Conservation (phyloP, 129 eudicot genomes). For the carrot (Daucus carota) region DH1_v3.0 NC_030384.2:43358001-43358500, state of each 20-base stretch:
- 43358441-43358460: not conserved
- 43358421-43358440: not conserved
- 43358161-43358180: conserved; percentile 68
- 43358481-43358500: not conserved
- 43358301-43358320: conserved; percentile 65
- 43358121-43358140: conserved; percentile 69
- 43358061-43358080: conserved; percentile 37
- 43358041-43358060: not conserved
- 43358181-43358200: conserved; percentile 89
- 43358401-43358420: conserved; percentile 22
- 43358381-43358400: conserved; percentile 81
- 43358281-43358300: conserved; percentile 71
- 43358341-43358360: conserved; percentile 66
- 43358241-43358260: conserved; percentile 69
- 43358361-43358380: conserved; percentile 70
- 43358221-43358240: conserved; percentile 74
- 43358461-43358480: not conserved
- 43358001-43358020: not conserved
- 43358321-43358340: conserved; percentile 66
- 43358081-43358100: conserved; percentile 91
- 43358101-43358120: conserved; percentile 77
- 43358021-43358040: not conserved
- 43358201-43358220: conserved; percentile 65
- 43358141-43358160: conserved; percentile 67
- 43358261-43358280: conserved; percentile 81